phyloP scores from a whole-genome alignment of 768 basidiomycete species.

The Chalciporus piperatus region DNA sequence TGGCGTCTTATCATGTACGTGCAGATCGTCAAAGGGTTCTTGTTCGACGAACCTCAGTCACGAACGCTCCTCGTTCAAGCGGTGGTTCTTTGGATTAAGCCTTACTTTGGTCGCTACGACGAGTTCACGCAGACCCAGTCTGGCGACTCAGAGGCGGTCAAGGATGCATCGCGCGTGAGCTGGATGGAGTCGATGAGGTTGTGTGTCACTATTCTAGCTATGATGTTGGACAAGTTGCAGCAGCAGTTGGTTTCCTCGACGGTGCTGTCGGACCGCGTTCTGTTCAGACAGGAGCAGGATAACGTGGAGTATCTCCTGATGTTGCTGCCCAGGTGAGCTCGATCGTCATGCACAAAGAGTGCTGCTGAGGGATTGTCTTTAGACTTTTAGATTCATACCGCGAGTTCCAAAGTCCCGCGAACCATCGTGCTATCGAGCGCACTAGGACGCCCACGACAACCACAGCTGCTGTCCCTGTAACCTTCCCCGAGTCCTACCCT shows the following conservation, averaged over 20 bases:
- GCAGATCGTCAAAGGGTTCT: conserved; percentile 83
- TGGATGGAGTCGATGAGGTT: conserved; percentile 93
- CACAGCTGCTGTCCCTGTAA: conserved; percentile 63
- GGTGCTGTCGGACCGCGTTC: conserved; percentile 56
- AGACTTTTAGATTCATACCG: conserved; percentile 87
- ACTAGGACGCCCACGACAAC: conserved; percentile 57
- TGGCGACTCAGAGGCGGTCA: conserved; percentile 61
- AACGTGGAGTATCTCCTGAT: conserved; percentile 85
- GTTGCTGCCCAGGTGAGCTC: conserved; percentile 74
- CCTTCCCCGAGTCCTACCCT: conserved; percentile 93
- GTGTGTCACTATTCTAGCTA: conserved; percentile 82
- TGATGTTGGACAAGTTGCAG: conserved; percentile 89
- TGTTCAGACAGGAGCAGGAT: conserved; percentile 80
- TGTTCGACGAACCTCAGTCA: conserved; percentile 81
- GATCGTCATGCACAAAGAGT: not conserved
- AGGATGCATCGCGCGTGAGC: conserved; percentile 72
- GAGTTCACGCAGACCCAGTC: conserved; percentile 65
- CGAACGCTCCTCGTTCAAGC: conserved; percentile 81
- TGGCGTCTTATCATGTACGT: conserved; percentile 95
- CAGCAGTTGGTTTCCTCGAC: conserved; percentile 69
- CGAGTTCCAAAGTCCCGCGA: conserved; percentile 71
- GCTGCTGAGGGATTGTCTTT: conserved; percentile 6
- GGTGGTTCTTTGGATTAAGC: conserved; percentile 91
- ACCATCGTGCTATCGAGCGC: conserved; percentile 67
- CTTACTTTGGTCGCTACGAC: conserved; percentile 90